Conservation (phyloP, 2,329 filamentous ascomycete species). For the Dactylonectria macrodidyma region DNA sequence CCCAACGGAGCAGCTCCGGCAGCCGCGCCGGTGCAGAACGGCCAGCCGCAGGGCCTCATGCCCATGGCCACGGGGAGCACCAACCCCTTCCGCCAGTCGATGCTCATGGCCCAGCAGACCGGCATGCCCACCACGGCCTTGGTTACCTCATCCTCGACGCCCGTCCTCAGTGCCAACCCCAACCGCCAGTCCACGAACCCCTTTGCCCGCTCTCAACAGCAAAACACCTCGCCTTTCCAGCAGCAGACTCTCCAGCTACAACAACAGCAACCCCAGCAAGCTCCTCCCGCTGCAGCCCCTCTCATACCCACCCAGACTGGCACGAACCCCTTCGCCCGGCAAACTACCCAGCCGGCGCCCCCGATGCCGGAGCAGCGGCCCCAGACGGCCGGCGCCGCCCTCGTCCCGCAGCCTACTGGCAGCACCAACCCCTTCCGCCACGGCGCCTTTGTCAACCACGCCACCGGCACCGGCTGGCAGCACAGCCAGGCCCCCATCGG, state of each 20-base stretch:
- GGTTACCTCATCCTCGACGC: slow-evolving; percentile 59
- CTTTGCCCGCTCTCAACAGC: slow-evolving; percentile 79
- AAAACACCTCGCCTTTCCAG: slow-evolving; percentile 61
- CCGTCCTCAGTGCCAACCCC: slow-evolving; percentile 48
- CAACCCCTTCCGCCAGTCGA: slow-evolving; percentile 95
- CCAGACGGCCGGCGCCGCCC: slow-evolving; percentile 62
- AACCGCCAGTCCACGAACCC: slow-evolving; percentile 85
- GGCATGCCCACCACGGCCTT: slow-evolving; percentile 56
- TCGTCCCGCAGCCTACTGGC: slow-evolving; percentile 85
- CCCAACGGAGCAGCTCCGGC: slow-evolving; percentile 50
- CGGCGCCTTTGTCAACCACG: slow-evolving; percentile 89
- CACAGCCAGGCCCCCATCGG: slow-evolving; percentile 83
- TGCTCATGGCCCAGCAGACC: slow-evolving; percentile 76
- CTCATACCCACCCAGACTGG: slow-evolving; percentile 67
- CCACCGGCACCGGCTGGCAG: slow-evolving; percentile 92
- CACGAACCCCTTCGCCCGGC: slow-evolving; percentile 72
- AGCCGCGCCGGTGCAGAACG: slow-evolving; percentile 41
- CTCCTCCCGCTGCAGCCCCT: slow-evolving; percentile 49
- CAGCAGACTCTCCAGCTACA: slow-evolving; percentile 17
- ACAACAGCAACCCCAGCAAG: slow-evolving; percentile 49
- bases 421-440: slow-evolving; percentile 97
- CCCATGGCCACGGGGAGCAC: slow-evolving; percentile 67
- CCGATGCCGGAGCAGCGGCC: slow-evolving; percentile 58
- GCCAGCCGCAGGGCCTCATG: slow-evolving; percentile 42
- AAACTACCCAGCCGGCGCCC: slow-evolving; percentile 50